Evolutionary conservation across 2,329 filamentous ascomycete species (phyloP).

Genomic region (Drechslerella dactyloides): DNA sequence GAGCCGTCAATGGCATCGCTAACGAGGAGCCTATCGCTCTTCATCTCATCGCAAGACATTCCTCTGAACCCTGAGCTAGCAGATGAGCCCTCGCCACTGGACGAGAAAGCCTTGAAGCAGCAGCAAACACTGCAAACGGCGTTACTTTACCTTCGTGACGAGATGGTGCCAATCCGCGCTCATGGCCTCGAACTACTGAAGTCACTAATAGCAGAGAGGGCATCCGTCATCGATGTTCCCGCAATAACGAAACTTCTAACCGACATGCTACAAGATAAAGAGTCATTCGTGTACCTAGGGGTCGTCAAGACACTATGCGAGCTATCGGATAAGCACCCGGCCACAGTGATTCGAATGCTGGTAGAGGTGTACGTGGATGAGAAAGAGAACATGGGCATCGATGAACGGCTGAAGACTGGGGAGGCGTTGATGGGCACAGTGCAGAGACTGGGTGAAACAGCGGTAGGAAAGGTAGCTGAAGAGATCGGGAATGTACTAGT

Average conservation of each 20-base stretch:
- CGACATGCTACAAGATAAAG: conserved; percentile 69
- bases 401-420: conserved; percentile 59
- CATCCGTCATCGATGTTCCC: conserved; percentile 70
- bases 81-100: conserved; percentile 55
- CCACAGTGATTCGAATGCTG: conserved; percentile 68
- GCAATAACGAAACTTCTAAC: conserved; percentile 69
- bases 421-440: conserved; percentile 71
- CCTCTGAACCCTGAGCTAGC: not conserved
- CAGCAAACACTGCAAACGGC: conserved; percentile 69
- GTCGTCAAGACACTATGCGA: conserved; percentile 70
- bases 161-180: conserved; percentile 70
- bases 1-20: conserved; percentile 50
- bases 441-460: conserved; percentile 66
- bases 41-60: conserved; percentile 53
- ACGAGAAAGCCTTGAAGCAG: conserved; percentile 58
- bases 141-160: conserved; percentile 69
- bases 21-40: conserved; percentile 53
- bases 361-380: conserved; percentile 72
- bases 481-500: conserved; percentile 67
- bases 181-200: conserved; percentile 70
- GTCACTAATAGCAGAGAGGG: conserved; percentile 64
- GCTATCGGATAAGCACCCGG: conserved; percentile 68
- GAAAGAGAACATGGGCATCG: conserved; percentile 60
- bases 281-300: conserved; percentile 75
- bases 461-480: conserved; percentile 64